phyloP scores from a whole-genome alignment of 768 basidiomycete species.

The Russula earlei region DNA sequence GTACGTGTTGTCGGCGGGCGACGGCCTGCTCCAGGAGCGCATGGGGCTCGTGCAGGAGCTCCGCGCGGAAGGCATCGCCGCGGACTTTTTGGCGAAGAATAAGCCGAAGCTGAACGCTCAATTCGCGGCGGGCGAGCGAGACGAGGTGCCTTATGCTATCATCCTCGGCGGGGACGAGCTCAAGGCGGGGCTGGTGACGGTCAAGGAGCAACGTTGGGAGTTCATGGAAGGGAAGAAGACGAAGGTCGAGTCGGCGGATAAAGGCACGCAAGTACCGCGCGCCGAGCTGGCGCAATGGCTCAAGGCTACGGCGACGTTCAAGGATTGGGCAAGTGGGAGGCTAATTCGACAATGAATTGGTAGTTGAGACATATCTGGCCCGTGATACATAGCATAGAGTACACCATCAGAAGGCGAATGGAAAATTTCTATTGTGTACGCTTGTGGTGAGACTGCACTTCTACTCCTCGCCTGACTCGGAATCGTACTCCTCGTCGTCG shows the following conservation, averaged over 20 bases:
- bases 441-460: background rate
- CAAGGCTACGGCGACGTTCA: constrained; percentile 25
- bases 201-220: constrained; percentile 88
- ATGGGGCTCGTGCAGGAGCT: constrained; percentile 72
- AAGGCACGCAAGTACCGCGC: constrained; percentile 36
- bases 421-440: constrained; percentile 17
- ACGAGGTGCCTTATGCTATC: constrained; percentile 87
- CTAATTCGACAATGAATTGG: constrained; percentile 20
- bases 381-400: constrained; percentile 3
- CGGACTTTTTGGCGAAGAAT: constrained; percentile 86
- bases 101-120: constrained; percentile 86
- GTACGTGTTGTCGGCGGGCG: constrained; percentile 87
- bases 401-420: constrained; percentile 2
- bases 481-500: constrained; percentile 11
- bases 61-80: constrained; percentile 83
- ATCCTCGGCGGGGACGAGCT: constrained; percentile 87
- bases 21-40: constrained; percentile 79
- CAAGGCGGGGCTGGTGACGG: constrained; percentile 71
- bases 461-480: constrained; percentile 26
- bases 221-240: constrained; percentile 61
- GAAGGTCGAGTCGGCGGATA: constrained; percentile 41
- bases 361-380: constrained; percentile 5
- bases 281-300: constrained; percentile 29
- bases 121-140: constrained; percentile 83
- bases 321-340: constrained; percentile 28